Evolutionary conservation across 2,329 filamentous ascomycete genomes (phyloP), one percentile per base, ranked within the genome.

Genomic region (Cyphellophora attinorum): DNA sequence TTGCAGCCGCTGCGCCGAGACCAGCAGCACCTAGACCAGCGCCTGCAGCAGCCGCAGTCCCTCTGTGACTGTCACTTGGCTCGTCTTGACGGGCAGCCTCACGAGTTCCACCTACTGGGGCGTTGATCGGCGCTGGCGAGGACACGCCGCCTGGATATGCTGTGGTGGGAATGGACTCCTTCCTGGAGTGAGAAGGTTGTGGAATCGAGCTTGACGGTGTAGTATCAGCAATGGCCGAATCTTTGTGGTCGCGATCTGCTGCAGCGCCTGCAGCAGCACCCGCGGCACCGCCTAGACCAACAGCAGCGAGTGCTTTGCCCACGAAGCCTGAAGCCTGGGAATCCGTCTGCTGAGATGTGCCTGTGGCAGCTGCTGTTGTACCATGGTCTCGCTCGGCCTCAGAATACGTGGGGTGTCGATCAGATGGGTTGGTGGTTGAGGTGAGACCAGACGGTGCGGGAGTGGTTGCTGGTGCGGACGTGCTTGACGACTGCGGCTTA

Each of bases 141-240:
- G 34, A 31, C 12, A 33, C 13, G 10, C 44, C 44, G 19, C 39
- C 41, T 17, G 46, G 46, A 33, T 48, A 48, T 10, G 46, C 46
- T 11, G 42, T 48, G 8, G 46, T 48, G 5, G 46, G 46, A 31
- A 48, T 48, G 30, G 41, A 44, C 19, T 48, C 42, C 27, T 45
- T 41, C 11, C 40, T 30, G 21, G 43, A 34, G 21, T 46, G 41
- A 10, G 36, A 15, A 12, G 40, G 33, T n/a, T 35, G 29, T 11
- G 41, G 39, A 8, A n/a, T 25, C 8, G 21, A 40, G 14, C 39
- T 42, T 16, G 44, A 38, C 15, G 37, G 30, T 21, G 39, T 40
- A 27, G 31, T 36, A 19, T 39, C 41, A 17, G 25, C 23, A 3
- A 34, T 14, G 5, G 33, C 17, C 12, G 34, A 29, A 5, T 33